Conservation (phyloP, 2,329 filamentous ascomycete species). For the Periconia digitata region DNA sequence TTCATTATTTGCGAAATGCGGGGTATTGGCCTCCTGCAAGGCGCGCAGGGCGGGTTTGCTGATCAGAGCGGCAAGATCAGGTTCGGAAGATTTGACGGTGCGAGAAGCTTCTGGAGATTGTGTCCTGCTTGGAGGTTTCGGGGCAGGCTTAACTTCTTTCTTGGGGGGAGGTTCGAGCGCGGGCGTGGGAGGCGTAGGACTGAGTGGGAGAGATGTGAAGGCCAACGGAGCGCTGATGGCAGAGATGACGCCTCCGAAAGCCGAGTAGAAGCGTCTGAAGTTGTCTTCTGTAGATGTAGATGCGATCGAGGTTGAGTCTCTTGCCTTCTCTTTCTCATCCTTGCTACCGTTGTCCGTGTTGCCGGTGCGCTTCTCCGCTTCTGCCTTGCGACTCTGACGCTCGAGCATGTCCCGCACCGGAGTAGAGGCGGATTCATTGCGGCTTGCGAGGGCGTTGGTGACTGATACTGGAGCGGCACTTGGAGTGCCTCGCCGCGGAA, state of each 20-base stretch:
- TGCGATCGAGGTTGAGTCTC: constrained; percentile 9
- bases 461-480: constrained; percentile 72
- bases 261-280: constrained; percentile 88
- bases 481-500: constrained; percentile 66
- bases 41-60: constrained; percentile 83
- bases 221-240: constrained; percentile 86
- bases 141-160: constrained; percentile 16
- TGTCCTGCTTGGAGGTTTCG: constrained; percentile 25
- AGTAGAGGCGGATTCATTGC: constrained; percentile 30
- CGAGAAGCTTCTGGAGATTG: constrained; percentile 32
- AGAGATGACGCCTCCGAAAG: constrained; percentile 86
- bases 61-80: constrained; percentile 81
- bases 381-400: constrained; percentile 31
- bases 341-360: constrained; percentile 13
- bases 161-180: constrained; percentile 27
- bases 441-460: constrained; percentile 68
- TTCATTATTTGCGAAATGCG: constrained; percentile 60
- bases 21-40: constrained; percentile 64
- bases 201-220: constrained; percentile 85
- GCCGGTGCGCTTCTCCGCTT: constrained; percentile 17
- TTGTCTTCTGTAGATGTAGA: constrained; percentile 64
- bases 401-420: constrained; percentile 37
- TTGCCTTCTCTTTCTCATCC: constrained; percentile 9
- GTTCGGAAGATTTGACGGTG: constrained; percentile 54
- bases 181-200: constrained; percentile 26